Base-by-base conservation (phyloP, 2,329 filamentous ascomycete species). In the Cytospora leucostoma region DNA sequence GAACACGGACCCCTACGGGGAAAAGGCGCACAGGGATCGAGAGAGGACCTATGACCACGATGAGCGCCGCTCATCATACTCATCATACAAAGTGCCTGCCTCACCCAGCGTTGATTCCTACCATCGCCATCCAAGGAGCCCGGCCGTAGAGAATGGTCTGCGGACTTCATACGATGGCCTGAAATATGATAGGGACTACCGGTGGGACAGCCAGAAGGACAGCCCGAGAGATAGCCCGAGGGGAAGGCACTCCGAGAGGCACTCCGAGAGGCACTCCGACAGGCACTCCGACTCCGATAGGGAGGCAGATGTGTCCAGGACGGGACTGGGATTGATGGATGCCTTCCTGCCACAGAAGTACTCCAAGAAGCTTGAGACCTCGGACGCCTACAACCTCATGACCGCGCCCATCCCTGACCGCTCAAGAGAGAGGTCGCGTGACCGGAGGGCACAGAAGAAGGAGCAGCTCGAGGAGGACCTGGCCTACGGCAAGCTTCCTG, bases 261-360 rank as follows among this genome's bases (percentile, higher is more conserved):
- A 27, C 27, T 13, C 55, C 61, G 35, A 64, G 27, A 27, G 27
- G 27, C 27, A 27, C 27, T 13, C 55, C 61, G 35, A 64, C 6
- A 70, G 69, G 59, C 67, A 74, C 59, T 70, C 70, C 10, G 72
- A 75, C 55, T 68, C 67, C 13, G 74, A 75, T 58, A 72, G 73
- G 59, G 73, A 74, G 62, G 61, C 68, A 32, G 63, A 70, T 51
- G 67, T 65, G 55, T 67, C 68, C 62, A 68, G 65, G 64, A 61
- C 53, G 38, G 63, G 47, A 12, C 34, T 65, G 52, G 37, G 66
- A 68, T 38, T 63, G 61, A 35, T 66, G 19, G 74, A 77, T 54
- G 77, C 78, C 62, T 80, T 76, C 67, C 71, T 83, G 44, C 81
- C 81, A 1, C 75, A 78, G 65, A 83, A 82, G 68, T 83, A 84